These are phyloP conservation scores for Macaranga tanarius DNA, from an alignment of 441 rosid genomes.

Conservation along the genomic window DNA sequence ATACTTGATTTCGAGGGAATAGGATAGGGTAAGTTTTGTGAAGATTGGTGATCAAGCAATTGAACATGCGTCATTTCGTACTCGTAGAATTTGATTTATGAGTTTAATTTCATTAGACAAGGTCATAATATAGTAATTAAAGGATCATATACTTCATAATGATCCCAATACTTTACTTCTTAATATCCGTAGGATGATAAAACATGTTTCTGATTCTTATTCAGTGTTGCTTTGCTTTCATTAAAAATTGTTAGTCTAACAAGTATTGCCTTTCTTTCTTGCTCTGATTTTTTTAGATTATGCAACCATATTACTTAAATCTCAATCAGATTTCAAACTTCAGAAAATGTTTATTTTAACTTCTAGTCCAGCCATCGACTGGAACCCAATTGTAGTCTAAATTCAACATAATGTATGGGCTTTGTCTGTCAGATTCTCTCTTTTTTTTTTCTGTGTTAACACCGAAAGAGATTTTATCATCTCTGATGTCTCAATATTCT, in stretches of 20 bases:
- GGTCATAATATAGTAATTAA: neutral
- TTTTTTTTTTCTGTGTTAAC: no score
- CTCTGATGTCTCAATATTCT: neutral
- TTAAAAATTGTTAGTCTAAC: neutral
- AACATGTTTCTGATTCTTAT: neutral
- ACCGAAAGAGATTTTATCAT: neutral
- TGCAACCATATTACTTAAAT: neutral
- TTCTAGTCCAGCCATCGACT: neutral
- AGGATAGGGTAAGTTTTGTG: neutral
- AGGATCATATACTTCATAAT: neutral
- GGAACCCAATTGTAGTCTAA: neutral
- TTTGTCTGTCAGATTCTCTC: neutral
- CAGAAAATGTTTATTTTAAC: neutral
- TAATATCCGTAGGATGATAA: neutral
- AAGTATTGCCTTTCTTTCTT: neutral
- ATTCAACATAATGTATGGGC: neutral
- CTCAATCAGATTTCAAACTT: neutral
- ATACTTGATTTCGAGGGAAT: neutral
- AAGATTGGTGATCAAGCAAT: conserved; percentile 7
- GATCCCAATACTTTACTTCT: neutral
- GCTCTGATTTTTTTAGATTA: neutral
- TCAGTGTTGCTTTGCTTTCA: neutral
- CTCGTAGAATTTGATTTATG: neutral
- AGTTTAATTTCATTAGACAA: neutral
- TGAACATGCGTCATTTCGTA: neutral